phyloP scores from a whole-genome alignment of 1,284 basidiomycete genomes.

The Rhodotorula sp. region DNA sequence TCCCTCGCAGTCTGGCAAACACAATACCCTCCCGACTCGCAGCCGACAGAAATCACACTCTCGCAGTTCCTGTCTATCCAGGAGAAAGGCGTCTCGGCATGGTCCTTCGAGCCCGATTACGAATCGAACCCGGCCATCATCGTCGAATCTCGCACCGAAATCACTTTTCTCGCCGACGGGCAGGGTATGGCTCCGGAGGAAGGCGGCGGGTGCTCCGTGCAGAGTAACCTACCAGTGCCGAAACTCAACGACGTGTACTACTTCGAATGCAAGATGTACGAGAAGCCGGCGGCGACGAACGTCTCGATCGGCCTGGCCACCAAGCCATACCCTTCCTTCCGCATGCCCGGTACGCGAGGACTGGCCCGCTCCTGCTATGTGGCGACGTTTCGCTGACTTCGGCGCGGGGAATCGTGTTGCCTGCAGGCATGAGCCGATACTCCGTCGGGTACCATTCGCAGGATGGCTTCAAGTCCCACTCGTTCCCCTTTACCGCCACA shows the following conservation, averaged over 20 bases:
- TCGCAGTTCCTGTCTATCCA: slow-evolving; percentile 96
- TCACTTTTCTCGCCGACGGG: slow-evolving; percentile 69
- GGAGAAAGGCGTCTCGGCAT: slow-evolving; percentile 95
- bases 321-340: slow-evolving; percentile 89
- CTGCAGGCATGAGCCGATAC: slow-evolving; percentile 69
- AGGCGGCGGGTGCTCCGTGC: slow-evolving; percentile 65
- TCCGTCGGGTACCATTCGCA: slow-evolving; percentile 93
- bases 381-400: no score
- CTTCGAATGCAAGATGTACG: slow-evolving; percentile 97
- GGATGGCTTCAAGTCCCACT: slow-evolving; percentile 94
- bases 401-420: background rate
- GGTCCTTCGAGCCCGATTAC: slow-evolving; percentile 96
- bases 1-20: slow-evolving; percentile 75
- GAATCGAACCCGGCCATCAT: slow-evolving; percentile 79
- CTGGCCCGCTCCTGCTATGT: no score
- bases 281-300: slow-evolving; percentile 77
- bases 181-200: slow-evolving; percentile 64
- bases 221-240: slow-evolving; percentile 89
- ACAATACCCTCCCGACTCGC: slow-evolving; percentile 87
- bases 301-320: slow-evolving; percentile 87
- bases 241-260: slow-evolving; percentile 97
- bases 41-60: slow-evolving; percentile 90
- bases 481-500: slow-evolving; percentile 87
- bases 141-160: slow-evolving; percentile 88
- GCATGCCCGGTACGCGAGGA: slow-evolving; percentile 60